These are phyloP conservation scores for Saccharomyces hybrid DNA, from an alignment of 1,139 yeast species.

Conservation along the genomic window DNA sequence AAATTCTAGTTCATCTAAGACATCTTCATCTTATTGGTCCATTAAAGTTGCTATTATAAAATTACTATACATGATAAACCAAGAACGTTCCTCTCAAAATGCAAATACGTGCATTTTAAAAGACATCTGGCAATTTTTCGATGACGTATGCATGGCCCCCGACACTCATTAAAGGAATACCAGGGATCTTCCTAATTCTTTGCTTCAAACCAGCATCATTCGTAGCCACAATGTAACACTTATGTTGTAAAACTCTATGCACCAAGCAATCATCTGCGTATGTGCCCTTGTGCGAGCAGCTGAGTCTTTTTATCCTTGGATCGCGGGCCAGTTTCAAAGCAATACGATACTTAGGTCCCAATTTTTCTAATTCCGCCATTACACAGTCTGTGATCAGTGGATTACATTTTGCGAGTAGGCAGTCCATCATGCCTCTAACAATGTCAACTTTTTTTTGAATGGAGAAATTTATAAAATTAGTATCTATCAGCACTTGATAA, in stretches of 20 bases:
- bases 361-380: conserved; percentile 92
- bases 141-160: conserved; percentile 89
- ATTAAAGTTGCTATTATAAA: background rate
- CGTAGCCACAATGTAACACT: conserved; percentile 94
- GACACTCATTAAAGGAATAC: conserved; percentile 93
- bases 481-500: conserved; percentile 89
- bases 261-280: conserved; percentile 98
- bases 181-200: conserved; percentile 90
- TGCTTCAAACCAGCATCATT: conserved; percentile 97
- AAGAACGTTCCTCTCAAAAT: background rate
- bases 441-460: conserved; percentile 91
- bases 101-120: background rate
- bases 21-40: background rate
- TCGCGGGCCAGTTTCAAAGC: conserved; percentile 90
- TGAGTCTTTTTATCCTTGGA: conserved; percentile 79
- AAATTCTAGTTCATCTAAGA: background rate
- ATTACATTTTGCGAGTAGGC: conserved; percentile 87
- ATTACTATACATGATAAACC: background rate
- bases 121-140: conserved; percentile 64
- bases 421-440: conserved; percentile 93
- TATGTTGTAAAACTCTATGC: conserved; percentile 87
- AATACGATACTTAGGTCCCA: conserved; percentile 90
- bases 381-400: conserved; percentile 97
- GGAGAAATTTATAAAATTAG: conserved; percentile 92
- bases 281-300: conserved; percentile 89